These are phyloP conservation scores for Calonectria naviculata DNA, from an alignment of 2,329 filamentous ascomycete species.

Conservation along the genomic window DNA sequence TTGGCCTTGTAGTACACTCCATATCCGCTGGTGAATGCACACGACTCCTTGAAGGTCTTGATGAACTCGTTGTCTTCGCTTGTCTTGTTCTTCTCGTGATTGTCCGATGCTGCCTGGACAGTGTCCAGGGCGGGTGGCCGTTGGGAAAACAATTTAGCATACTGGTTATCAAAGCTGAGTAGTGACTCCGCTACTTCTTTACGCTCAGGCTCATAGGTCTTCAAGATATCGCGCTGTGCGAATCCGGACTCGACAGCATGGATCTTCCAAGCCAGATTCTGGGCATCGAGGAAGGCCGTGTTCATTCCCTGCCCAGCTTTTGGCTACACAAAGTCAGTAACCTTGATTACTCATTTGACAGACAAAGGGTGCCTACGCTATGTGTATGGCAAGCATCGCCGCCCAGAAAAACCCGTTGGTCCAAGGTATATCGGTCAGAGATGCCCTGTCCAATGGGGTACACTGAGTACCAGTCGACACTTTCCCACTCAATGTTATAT, in stretches of 20 bases:
- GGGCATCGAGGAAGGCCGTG: constrained; percentile 81
- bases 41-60: constrained; percentile 89
- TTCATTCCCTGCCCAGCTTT: constrained; percentile 87
- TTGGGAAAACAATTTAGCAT: constrained; percentile 90
- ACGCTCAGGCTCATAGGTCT: constrained; percentile 89
- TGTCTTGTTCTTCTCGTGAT: constrained; percentile 37
- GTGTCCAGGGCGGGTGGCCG: constrained; percentile 78
- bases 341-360: constrained; percentile 49
- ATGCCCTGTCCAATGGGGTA: constrained; percentile 83
- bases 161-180: constrained; percentile 87
- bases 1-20: constrained; percentile 89
- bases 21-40: constrained; percentile 93
- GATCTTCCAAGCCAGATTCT: constrained; percentile 96
- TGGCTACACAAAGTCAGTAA: constrained; percentile 62
- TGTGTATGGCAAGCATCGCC: constrained; percentile 86
- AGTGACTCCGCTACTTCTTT: constrained; percentile 87
- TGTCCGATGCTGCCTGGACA: constrained; percentile 72
- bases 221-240: constrained; percentile 78
- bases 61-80: constrained; percentile 81
- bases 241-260: constrained; percentile 89
- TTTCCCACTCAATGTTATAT: constrained; percentile 75
- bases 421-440: constrained; percentile 73
- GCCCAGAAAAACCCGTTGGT: constrained; percentile 78
- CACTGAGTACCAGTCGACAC: constrained; percentile 79
- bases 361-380: constrained; percentile 62